Evolutionary conservation across 2,329 filamentous ascomycete species (phyloP), one percentile per base, ranked within the genome.

Genomic region (Neonectria punicea): DNA sequence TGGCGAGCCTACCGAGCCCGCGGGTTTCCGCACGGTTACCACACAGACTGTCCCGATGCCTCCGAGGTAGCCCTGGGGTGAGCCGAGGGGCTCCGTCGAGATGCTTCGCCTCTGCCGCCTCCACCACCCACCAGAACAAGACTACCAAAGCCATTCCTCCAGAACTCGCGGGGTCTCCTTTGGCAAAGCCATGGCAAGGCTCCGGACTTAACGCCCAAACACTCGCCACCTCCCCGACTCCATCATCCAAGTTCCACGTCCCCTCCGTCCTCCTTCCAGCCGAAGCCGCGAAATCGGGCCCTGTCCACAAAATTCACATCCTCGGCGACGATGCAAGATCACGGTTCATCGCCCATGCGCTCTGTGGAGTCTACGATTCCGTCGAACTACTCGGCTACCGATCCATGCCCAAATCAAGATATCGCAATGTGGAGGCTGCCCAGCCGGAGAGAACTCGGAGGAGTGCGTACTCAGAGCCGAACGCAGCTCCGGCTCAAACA

Each of bases 21-120:
- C 82, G 83, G 79, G 77, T 80, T 72, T 77, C 78, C 75, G 80
- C 81, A 76, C 79, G 79, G 76, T 81, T 82, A 81, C 73, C 77
- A 59, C 73, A 74, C 66, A 77, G 61, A 18, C 66, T 67, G 49
- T 65, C 75, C 61, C 61, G 55, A 84, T 86, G 84, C 71, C 73
- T 70, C 49, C 77, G 59, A 79, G 76, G 79, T 84, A 82, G 77
- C 75, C 60, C 68, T 43, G 67, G 60, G 18, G 74, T 69, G 67
- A 77, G 78, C 79, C 78, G 79, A 75, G 78, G 74, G 76, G 80
- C 80, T 44, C 56, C 59, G 76, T 75, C 72, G 66, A 74, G 76
- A 68, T 68, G 68, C 66, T 76, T 77, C 67, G 73, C 75, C 67
- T 77, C 73, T 8, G 76, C 75, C 59, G 44, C 73, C 18, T 72